phyloP scores from a whole-genome alignment of 2,329 filamentous ascomycete genomes.

The Xylaria sp. region DNA sequence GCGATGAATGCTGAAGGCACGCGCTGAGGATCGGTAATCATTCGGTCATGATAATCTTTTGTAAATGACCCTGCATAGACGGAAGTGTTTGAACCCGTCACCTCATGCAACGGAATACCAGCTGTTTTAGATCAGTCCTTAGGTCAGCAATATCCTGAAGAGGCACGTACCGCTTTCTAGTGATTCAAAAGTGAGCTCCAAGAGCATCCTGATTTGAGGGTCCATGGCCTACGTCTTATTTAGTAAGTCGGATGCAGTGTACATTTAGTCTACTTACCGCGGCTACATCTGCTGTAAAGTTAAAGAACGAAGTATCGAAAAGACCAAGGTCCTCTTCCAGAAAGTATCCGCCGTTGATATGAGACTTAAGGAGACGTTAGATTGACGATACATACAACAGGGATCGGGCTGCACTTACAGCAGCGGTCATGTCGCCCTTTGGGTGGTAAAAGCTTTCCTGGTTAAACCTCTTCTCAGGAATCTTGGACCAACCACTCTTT shows the following conservation, averaged over 20 bases:
- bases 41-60: conserved; percentile 24
- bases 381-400: no score
- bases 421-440: conserved; percentile 7
- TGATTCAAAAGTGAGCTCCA: conserved; percentile 50
- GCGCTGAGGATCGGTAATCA: conserved; percentile 2
- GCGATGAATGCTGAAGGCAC: conserved; percentile 10
- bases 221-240: conserved; percentile 47
- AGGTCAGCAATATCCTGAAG: not conserved
- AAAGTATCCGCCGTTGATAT: conserved; percentile 45
- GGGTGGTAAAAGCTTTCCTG: conserved; percentile 18
- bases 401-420: not conserved
- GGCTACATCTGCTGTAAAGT: conserved; percentile 46
- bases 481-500: conserved; percentile 23
- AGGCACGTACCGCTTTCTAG: conserved; percentile 48
- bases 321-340: conserved; percentile 47
- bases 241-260: not conserved
- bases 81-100: conserved; percentile 32
- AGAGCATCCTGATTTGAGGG: conserved; percentile 49
- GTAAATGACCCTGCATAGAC: conserved; percentile 32
- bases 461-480: conserved; percentile 26
- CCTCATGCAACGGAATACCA: conserved; percentile 26
- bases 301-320: conserved; percentile 55
- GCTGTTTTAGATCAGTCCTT: conserved; percentile 8
- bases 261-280: conserved; percentile 20
- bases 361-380: not conserved